A percentile compares a stretch with the other conserved stretches of the same genome.
Evolutionary conservation across 208 protist species (phyloP).

Genomic region (Herpetomonas tarakana): DNA sequence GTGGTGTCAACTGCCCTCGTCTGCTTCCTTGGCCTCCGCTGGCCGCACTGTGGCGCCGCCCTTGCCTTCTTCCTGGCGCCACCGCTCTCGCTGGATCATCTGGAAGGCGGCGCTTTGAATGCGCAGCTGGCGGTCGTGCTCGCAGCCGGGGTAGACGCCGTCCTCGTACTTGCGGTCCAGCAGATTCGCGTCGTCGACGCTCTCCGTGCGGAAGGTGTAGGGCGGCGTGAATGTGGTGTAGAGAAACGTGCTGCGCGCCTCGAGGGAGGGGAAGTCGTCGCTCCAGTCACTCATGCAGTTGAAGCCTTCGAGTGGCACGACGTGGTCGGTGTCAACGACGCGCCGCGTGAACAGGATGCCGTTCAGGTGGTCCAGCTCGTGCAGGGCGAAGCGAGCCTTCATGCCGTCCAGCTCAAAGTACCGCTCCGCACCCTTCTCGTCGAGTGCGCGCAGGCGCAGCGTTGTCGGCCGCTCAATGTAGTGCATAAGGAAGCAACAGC

Average conservation of each 20-base stretch:
- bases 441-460: conserved; percentile 45
- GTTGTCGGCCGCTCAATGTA: conserved; percentile 87
- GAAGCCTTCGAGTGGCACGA: conserved; percentile 86
- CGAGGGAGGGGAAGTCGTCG: conserved; percentile 87
- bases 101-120: conserved; percentile 63
- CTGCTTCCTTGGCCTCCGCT: conserved; percentile 1
- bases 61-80: conserved; percentile 34
- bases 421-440: conserved; percentile 36
- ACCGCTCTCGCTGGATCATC: conserved; percentile 44
- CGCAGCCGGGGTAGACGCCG: conserved; percentile 80
- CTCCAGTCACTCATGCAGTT: conserved; percentile 86
- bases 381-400: conserved; percentile 77
- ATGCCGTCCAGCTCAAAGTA: conserved; percentile 57
- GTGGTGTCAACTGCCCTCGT: too few relatives aligned
- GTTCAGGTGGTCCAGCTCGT: conserved; percentile 83
- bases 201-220: conserved; percentile 58
- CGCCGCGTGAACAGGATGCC: conserved; percentile 85
- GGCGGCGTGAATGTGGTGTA: conserved; percentile 88
- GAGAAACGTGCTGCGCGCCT: conserved; percentile 87
- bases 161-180: conserved; percentile 91
- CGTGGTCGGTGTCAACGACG: conserved; percentile 83
- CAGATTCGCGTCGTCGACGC: conserved; percentile 65
- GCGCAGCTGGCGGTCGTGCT: conserved; percentile 68
- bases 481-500: conserved; percentile 85
- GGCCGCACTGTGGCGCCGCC: conserved; percentile 10